Evolutionary conservation across 345 rosid genomes (phyloP).

Genomic region (Aegle marmelos): DNA sequence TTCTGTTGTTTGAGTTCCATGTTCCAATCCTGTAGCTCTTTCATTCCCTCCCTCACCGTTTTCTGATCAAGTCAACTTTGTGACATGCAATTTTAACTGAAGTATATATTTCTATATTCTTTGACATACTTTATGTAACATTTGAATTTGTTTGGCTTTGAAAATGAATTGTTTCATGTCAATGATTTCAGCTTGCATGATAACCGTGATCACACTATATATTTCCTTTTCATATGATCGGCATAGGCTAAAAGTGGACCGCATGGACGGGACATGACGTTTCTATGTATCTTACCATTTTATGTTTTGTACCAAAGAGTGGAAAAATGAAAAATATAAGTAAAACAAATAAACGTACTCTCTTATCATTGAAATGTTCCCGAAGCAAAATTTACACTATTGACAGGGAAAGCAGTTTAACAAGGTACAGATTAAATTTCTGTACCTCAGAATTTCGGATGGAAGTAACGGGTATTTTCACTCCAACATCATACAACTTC

Average conservation of each 20-base stretch:
- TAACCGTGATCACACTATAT: no score
- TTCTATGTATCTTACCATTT: neutral
- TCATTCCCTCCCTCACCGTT: neutral
- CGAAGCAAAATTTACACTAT: conserved; percentile 29
- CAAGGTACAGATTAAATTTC: conserved; percentile 1
- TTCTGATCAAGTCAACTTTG: neutral
- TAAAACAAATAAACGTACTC: neutral
- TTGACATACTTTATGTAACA: neutral
- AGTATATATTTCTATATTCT: neutral
- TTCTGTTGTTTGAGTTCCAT: conserved; percentile 9
- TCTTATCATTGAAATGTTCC: conserved; percentile 18
- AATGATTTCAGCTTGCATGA: no score
- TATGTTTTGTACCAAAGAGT: neutral
- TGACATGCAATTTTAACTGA: neutral
- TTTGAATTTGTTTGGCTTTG: neutral
- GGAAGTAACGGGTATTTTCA: neutral
- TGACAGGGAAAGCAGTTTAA: neutral
- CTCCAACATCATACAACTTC: no score
- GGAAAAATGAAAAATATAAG: neutral
- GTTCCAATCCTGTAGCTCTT: neutral
- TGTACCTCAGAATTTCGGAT: neutral
- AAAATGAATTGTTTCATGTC: neutral
- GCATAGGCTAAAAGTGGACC: neutral
- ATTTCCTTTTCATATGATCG: neutral
- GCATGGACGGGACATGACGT: no score